A percentile compares a stretch with the other conserved stretches of the same genome.
Evolutionary conservation across 768 basidiomycete species (phyloP).

Genomic region (Rhodocollybia butyracea): DNA sequence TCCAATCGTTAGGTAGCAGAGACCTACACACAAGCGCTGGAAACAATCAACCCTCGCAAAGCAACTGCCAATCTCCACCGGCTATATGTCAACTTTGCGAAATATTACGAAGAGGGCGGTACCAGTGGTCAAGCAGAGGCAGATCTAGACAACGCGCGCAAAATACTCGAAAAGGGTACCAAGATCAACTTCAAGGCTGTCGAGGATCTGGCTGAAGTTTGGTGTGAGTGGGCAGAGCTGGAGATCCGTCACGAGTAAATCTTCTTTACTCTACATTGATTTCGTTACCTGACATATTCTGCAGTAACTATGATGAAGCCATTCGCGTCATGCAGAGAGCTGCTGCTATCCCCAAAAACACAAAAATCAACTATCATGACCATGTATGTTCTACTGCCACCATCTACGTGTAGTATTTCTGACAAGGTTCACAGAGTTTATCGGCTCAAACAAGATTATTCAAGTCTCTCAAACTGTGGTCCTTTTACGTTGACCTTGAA

Average conservation of each 20-base stretch:
- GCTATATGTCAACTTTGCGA: slow-evolving; percentile 92
- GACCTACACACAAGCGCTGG: slow-evolving; percentile 87
- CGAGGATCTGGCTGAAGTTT: slow-evolving; percentile 95
- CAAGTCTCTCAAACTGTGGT: slow-evolving; percentile 98
- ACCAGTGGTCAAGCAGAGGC: slow-evolving; percentile 71
- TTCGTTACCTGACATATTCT: slow-evolving; percentile 12
- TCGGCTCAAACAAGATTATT: slow-evolving; percentile 88
- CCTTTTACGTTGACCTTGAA: slow-evolving; percentile 96
- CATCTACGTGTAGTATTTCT: not conserved
- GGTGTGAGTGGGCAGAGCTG: slow-evolving; percentile 99
- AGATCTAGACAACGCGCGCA: slow-evolving; percentile 83
- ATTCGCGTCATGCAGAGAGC: slow-evolving; percentile 97
- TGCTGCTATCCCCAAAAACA: slow-evolving; percentile 84
- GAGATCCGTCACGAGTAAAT: slow-evolving; percentile 93
- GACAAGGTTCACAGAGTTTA: slow-evolving; percentile 49
- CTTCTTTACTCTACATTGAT: not conserved
- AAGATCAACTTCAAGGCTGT: slow-evolving; percentile 93
- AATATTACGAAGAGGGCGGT: slow-evolving; percentile 97
- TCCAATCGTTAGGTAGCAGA: slow-evolving; percentile 66
- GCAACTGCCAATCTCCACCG: slow-evolving; percentile 90
- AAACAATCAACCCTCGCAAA: slow-evolving; percentile 83
- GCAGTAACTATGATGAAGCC: slow-evolving; percentile 94
- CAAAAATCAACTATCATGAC: slow-evolving; percentile 91
- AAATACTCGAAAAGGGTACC: slow-evolving; percentile 90
- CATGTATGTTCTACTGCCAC: slow-evolving; percentile 53